Percentiles rank a stretch among this genome's conserved stretches.
Evolutionary conservation across 495 filamentous ascomycete species (phyloP).

Genomic region (Collariella sp.): DNA sequence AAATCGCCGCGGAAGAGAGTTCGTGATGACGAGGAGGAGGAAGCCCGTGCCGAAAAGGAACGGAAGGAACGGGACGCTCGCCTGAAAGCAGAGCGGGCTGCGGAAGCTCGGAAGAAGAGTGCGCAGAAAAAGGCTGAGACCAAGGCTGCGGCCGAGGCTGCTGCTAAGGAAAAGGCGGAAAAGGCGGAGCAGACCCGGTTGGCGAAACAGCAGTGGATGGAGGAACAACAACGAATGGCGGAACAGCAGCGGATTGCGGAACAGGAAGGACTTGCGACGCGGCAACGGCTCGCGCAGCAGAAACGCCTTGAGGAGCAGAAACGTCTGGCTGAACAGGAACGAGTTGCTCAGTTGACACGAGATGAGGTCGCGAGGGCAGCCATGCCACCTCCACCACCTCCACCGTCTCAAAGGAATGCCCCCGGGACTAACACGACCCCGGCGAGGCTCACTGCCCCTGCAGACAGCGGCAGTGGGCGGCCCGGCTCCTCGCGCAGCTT

Average conservation of each 20-base stretch:
- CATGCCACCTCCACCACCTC: neutral
- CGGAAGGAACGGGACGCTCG: constrained; percentile 12
- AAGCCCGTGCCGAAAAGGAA: constrained; percentile 13
- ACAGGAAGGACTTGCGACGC: neutral
- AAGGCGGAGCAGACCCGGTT: too few species aligned
- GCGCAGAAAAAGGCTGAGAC: constrained; percentile 3
- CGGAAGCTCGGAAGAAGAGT: neutral
- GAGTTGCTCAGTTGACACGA: neutral
- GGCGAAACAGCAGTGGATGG: too few species aligned
- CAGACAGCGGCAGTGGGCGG: constrained; percentile 5
- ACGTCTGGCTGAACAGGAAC: neutral
- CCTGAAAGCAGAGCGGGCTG: constrained; percentile 7
- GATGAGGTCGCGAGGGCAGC: constrained; percentile 1
- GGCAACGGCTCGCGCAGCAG: neutral
- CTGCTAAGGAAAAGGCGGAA: neutral
- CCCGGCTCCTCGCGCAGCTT: constrained; percentile 25
- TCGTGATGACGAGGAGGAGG: constrained; percentile 15
- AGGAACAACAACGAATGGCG: neutral
- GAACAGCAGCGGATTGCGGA: neutral
- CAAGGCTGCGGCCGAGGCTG: neutral
- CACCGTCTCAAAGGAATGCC: neutral
- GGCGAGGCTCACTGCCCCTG: constrained; percentile 24
- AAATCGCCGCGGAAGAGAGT: constrained; percentile 11
- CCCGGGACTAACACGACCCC: neutral
- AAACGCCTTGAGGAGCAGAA: neutral